Conservation (phyloP, 2,329 filamentous ascomycete genomes). For the Penicillium sp. region DNA sequence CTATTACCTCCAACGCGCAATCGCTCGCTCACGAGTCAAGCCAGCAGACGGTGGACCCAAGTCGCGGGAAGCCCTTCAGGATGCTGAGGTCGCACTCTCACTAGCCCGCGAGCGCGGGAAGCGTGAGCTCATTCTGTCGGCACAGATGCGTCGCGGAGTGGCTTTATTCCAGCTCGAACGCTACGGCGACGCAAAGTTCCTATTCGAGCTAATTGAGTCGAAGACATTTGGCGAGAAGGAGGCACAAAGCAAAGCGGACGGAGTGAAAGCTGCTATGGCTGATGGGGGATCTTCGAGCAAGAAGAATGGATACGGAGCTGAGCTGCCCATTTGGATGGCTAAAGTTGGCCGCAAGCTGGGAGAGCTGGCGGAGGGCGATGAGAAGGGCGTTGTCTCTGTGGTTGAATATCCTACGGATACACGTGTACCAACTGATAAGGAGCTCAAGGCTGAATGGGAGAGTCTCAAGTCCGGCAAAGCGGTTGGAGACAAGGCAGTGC, state of each 20-base stretch:
- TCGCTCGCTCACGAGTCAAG: constrained; percentile 71
- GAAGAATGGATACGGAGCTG: constrained; percentile 38
- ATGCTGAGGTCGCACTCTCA: constrained; percentile 71
- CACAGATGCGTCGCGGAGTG: constrained; percentile 80
- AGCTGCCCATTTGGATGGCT: constrained; percentile 63
- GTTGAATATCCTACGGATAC: constrained; percentile 60
- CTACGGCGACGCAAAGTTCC: constrained; percentile 76
- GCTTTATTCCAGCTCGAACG: constrained; percentile 72
- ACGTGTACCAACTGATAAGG: constrained; percentile 50
- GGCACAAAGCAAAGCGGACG: constrained; percentile 34
- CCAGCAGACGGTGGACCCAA: constrained; percentile 55
- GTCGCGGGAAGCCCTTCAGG: constrained; percentile 63
- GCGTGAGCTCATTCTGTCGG: constrained; percentile 76
- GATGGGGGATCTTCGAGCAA: constrained; percentile 25
- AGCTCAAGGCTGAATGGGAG: constrained; percentile 44
- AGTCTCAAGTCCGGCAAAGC: constrained; percentile 38
- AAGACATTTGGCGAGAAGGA: constrained; percentile 58
- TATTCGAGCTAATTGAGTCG: constrained; percentile 64
- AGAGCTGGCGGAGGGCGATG: constrained; percentile 57
- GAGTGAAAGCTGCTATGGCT: constrained; percentile 40
- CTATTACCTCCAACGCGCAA: constrained; percentile 84
- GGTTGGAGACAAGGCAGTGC: background rate
- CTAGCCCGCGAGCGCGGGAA: constrained; percentile 71
- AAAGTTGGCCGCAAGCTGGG: constrained; percentile 62
- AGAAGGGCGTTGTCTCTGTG: constrained; percentile 52